Percentiles rank a stretch among this genome's conserved stretches.
These are phyloP conservation scores for Leptodermis oblonga DNA, from an alignment of 257 asterid genomes.

Conservation along the genomic window DNA sequence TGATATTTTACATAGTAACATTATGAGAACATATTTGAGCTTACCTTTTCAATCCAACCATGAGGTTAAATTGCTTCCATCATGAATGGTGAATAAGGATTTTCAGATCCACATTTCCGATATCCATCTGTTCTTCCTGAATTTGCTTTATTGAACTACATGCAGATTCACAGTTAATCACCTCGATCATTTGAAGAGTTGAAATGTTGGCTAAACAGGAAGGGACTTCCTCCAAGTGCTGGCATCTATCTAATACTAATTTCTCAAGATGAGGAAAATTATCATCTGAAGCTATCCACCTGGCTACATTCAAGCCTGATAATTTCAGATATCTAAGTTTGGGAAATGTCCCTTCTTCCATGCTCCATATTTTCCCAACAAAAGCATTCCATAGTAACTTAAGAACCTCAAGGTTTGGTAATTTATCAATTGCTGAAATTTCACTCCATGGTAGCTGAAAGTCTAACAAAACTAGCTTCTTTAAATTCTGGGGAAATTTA, in stretches of 20 bases:
- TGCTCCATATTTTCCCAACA: background rate
- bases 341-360: conserved; percentile 1
- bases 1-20: no score
- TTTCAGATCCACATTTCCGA: background rate
- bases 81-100: background rate
- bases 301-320: background rate
- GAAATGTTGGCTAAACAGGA: background rate
- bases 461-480: background rate
- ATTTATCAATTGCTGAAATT: background rate
- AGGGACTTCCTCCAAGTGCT: background rate
- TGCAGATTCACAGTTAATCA: background rate
- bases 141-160: background rate
- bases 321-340: background rate
- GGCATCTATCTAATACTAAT: background rate
- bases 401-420: background rate
- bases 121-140: background rate
- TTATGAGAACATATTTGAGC: no score
- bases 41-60: background rate
- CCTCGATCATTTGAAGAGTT: background rate
- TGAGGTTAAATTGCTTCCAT: background rate
- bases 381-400: background rate
- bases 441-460: conserved; percentile 1
- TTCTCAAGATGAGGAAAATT: background rate
- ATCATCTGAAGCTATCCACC: background rate
- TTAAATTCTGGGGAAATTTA: background rate